phyloP scores from a whole-genome alignment of 768 basidiomycete genomes.

The Suillus placidus region DNA sequence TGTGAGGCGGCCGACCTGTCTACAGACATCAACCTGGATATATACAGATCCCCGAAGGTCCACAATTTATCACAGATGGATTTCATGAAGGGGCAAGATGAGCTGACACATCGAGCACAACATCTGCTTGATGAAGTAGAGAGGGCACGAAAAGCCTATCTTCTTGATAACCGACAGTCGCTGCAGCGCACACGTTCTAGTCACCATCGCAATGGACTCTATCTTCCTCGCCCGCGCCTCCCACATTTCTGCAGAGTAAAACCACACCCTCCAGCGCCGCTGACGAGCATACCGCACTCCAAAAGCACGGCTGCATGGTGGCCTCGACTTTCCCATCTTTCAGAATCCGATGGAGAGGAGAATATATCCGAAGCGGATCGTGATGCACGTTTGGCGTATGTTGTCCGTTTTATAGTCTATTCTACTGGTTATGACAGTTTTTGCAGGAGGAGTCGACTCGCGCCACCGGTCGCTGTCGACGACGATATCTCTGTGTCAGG shows the following conservation, averaged over 20 bases:
- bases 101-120: constrained; percentile 61
- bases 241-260: constrained; percentile 26
- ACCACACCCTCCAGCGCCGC: constrained; percentile 13
- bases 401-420: constrained; percentile 12
- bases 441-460: constrained; percentile 54
- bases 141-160: constrained; percentile 18
- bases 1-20: constrained; percentile 60
- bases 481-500: constrained; percentile 59
- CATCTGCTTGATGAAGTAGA: constrained; percentile 47
- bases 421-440: not conserved
- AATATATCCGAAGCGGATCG: constrained; percentile 65
- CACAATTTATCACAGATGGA: constrained; percentile 56
- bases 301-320: constrained; percentile 10
- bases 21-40: constrained; percentile 63
- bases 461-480: constrained; percentile 41
- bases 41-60: constrained; percentile 65
- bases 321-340: constrained; percentile 36
- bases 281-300: constrained; percentile 3
- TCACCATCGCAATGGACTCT: constrained; percentile 53
- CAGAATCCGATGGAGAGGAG: constrained; percentile 71
- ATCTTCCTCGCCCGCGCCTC: constrained; percentile 44
- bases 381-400: constrained; percentile 74
- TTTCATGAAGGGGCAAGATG: constrained; percentile 76
- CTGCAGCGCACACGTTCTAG: constrained; percentile 11
- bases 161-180: not conserved